Percentiles rank a stretch among this genome's conserved stretches.
Evolutionary conservation across 192 early-diverging fungal genomes (phyloP).

Genomic region (Mycoemilia scoparia): DNA sequence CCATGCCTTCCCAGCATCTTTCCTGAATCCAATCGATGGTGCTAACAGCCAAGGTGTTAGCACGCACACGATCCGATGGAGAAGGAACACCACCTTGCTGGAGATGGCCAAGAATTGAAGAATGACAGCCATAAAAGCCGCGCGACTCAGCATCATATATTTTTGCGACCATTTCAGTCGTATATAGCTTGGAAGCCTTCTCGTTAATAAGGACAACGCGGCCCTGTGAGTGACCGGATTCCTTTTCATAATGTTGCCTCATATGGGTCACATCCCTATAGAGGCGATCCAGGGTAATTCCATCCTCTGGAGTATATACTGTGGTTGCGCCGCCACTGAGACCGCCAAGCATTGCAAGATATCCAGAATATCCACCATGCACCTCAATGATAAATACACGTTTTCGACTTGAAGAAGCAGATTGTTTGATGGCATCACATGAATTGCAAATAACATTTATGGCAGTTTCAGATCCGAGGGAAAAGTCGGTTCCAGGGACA

Average conservation of each 20-base stretch:
- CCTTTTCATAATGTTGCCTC: slow-evolving; percentile 52
- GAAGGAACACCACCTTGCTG: slow-evolving; percentile 89
- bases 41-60: slow-evolving; percentile 64
- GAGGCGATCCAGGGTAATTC: slow-evolving; percentile 54
- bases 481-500: slow-evolving; percentile 90
- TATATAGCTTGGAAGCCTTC: slow-evolving; percentile 60
- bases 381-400: slow-evolving; percentile 95
- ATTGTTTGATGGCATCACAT: slow-evolving; percentile 83
- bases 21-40: slow-evolving; percentile 70
- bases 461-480: slow-evolving; percentile 86
- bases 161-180: slow-evolving; percentile 66
- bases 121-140: slow-evolving; percentile 77
- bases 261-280: slow-evolving; percentile 77
- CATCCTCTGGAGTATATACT: slow-evolving; percentile 87
- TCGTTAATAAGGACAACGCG: slow-evolving; percentile 74
- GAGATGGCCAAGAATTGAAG: slow-evolving; percentile 81
- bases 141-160: slow-evolving; percentile 78
- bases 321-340: slow-evolving; percentile 72
- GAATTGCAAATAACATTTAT: slow-evolving; percentile 82
- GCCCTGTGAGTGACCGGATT: slow-evolving; percentile 61
- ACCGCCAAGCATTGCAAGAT: slow-evolving; percentile 72
- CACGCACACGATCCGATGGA: slow-evolving; percentile 92
- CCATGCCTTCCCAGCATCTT: slow-evolving; percentile 32
- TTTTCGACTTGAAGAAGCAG: slow-evolving; percentile 73
- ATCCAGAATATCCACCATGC: slow-evolving; percentile 89